Evolutionary conservation across 2,329 filamentous ascomycete genomes (phyloP).

Genomic region (Coccinonectria pachysandricola): DNA sequence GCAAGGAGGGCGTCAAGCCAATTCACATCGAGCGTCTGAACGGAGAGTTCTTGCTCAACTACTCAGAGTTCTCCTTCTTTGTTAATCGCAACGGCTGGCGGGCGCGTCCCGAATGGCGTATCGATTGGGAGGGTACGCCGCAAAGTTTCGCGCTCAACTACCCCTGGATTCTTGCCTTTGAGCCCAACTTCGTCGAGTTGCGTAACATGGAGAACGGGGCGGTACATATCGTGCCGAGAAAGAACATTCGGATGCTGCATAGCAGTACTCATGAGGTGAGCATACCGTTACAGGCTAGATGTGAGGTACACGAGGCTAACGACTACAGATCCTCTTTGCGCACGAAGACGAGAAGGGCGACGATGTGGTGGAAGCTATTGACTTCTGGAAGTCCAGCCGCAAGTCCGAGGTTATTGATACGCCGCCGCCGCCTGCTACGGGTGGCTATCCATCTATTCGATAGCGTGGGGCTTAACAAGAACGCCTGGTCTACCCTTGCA

Average conservation of each 20-base stretch:
- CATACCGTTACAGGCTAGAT: neutral
- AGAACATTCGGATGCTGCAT: constrained; percentile 95
- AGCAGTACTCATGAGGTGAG: constrained; percentile 90
- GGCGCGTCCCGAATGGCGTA: constrained; percentile 89
- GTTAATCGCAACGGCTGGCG: constrained; percentile 98
- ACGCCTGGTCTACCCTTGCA: constrained; percentile 7
- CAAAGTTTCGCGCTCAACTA: constrained; percentile 89
- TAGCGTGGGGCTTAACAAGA: constrained; percentile 3
- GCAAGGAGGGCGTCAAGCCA: constrained; percentile 85
- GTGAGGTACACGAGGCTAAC: constrained; percentile 6
- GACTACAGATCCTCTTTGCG: constrained; percentile 79
- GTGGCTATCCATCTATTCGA: constrained; percentile 4
- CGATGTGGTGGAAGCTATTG: constrained; percentile 86
- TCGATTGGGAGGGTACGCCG: constrained; percentile 93
- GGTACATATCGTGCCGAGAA: constrained; percentile 91
- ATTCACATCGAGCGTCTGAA: constrained; percentile 97
- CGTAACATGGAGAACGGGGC: constrained; percentile 89
- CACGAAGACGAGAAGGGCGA: constrained; percentile 94
- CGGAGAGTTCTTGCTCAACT: constrained; percentile 94
- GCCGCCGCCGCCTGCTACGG: constrained; percentile 10
- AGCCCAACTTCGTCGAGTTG: constrained; percentile 95
- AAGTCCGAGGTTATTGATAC: constrained; percentile 32
- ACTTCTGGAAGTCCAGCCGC: constrained; percentile 78
- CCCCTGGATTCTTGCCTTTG: constrained; percentile 94
- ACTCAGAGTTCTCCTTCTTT: constrained; percentile 98